phyloP scores from a whole-genome alignment of 2,329 filamentous ascomycete genomes.

The Clonostachys rhizophaga region DNA sequence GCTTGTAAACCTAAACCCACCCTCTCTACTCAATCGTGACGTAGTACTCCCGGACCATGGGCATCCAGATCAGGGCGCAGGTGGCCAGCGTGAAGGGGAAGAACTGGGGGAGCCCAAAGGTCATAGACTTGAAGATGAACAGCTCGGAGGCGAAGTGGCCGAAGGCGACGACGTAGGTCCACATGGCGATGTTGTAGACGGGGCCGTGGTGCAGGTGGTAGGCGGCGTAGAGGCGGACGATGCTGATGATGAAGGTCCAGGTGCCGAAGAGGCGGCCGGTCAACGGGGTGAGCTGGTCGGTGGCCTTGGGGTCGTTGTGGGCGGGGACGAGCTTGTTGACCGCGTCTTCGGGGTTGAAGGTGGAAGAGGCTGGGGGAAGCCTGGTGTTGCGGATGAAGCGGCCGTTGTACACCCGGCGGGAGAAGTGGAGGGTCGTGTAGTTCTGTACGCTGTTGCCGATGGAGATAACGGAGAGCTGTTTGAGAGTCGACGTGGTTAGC shows the following conservation, averaged over 20 bases:
- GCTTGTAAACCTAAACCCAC: no score
- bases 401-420: conserved; percentile 80
- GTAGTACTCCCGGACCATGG: conserved; percentile 65
- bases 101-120: conserved; percentile 51
- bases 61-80: conserved; percentile 56
- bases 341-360: conserved; percentile 46
- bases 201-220: conserved; percentile 71
- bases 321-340: conserved; percentile 44
- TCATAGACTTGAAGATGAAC: conserved; percentile 71
- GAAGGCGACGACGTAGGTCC: conserved; percentile 76
- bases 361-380: conserved; percentile 31
- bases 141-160: conserved; percentile 79
- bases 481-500: conserved; percentile 1
- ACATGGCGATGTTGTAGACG: conserved; percentile 76
- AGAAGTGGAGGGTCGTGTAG: conserved; percentile 75
- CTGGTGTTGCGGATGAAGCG: conserved; percentile 47
- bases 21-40: conserved; percentile 30
- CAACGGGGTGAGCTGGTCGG: conserved; percentile 67
- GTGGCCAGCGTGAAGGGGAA: conserved; percentile 50
- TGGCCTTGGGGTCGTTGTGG: conserved; percentile 31
- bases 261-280: conserved; percentile 79
- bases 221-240: conserved; percentile 78
- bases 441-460: conserved; percentile 82
- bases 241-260: conserved; percentile 75
- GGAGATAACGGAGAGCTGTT: conserved; percentile 75